These are phyloP conservation scores for Mycosphaerella sp. DNA, from an alignment of 2,329 filamentous ascomycete genomes.

Conservation along the genomic window DNA sequence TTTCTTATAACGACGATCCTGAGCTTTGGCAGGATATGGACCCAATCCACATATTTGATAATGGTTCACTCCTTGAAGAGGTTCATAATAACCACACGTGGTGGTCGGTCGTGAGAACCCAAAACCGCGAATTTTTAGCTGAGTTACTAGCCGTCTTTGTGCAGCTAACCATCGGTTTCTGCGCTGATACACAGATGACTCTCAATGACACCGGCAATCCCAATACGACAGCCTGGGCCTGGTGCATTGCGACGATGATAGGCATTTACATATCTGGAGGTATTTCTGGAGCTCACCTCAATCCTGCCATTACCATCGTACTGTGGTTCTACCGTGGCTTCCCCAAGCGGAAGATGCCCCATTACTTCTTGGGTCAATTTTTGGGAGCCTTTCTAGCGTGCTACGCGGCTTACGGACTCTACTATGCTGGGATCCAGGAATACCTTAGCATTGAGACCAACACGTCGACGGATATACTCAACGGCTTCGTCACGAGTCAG, in stretches of 20 bases:
- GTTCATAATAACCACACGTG: constrained; percentile 43
- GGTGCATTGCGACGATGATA: constrained; percentile 52
- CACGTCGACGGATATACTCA: constrained; percentile 30
- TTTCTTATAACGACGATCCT: constrained; percentile 34
- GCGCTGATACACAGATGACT: constrained; percentile 45
- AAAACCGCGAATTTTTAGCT: constrained; percentile 49
- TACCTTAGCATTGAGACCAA: constrained; percentile 23
- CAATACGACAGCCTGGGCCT: constrained; percentile 39
- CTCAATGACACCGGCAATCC: constrained; percentile 34
- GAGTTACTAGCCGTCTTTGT: constrained; percentile 46
- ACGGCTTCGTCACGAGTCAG: constrained; percentile 44
- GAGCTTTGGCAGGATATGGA: constrained; percentile 41
- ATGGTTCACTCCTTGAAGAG: constrained; percentile 38
- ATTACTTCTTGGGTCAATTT: constrained; percentile 49
- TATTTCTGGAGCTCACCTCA: constrained; percentile 46
- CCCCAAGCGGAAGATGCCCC: constrained; percentile 46
- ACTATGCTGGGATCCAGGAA: constrained; percentile 35
- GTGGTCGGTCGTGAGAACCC: constrained; percentile 47
- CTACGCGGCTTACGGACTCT: constrained; percentile 44
- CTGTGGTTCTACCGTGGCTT: constrained; percentile 47
- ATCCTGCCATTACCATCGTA: constrained; percentile 42
- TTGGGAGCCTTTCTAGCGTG: constrained; percentile 48
- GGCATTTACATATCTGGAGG: constrained; percentile 41
- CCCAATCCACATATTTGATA: constrained; percentile 36
- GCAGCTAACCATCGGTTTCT: constrained; percentile 42